Conservation (phyloP, 306 rosid species). For the Herpetospermum pedunculosum region DNA sequence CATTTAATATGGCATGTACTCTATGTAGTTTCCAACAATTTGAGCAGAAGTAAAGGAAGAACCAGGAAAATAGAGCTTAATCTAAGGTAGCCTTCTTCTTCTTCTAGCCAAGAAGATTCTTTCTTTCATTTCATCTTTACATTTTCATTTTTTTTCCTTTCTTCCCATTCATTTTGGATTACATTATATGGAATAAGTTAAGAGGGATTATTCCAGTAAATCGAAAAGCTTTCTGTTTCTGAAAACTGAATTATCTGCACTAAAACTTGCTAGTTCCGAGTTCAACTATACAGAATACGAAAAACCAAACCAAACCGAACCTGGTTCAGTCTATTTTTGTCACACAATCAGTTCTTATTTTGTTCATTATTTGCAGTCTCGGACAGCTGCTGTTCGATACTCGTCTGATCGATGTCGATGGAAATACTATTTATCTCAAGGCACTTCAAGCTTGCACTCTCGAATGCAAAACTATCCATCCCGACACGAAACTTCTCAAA, state of each 20-base stretch:
- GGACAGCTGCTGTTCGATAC: neutral
- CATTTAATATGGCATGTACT: slow-evolving; percentile 25
- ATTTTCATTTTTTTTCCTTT: neutral
- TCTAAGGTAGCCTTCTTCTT: neutral
- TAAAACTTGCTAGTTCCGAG: neutral
- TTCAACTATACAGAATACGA: neutral
- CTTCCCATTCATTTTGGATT: neutral
- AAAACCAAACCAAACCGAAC: neutral
- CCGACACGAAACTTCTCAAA: slow-evolving; percentile 50
- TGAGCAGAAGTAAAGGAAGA: slow-evolving; percentile 21
- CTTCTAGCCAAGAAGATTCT: neutral
- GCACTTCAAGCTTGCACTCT: slow-evolving; percentile 46
- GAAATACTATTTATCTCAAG: slow-evolving; percentile 42
- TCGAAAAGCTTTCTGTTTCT: neutral
- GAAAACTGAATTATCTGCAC: neutral
- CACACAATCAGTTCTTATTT: neutral
- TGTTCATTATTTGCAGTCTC: slow-evolving; percentile 1
- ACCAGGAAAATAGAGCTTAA: slow-evolving; percentile 11
- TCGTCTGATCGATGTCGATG: slow-evolving; percentile 22
- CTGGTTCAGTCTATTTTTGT: neutral
- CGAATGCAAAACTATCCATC: slow-evolving; percentile 47
- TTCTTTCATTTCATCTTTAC: neutral
- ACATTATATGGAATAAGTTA: neutral
- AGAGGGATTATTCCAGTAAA: neutral
- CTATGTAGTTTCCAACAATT: slow-evolving; percentile 25